These are phyloP conservation scores for Wickerhamomyces chambardii DNA, from an alignment of 805 yeast species.

Conservation along the genomic window DNA sequence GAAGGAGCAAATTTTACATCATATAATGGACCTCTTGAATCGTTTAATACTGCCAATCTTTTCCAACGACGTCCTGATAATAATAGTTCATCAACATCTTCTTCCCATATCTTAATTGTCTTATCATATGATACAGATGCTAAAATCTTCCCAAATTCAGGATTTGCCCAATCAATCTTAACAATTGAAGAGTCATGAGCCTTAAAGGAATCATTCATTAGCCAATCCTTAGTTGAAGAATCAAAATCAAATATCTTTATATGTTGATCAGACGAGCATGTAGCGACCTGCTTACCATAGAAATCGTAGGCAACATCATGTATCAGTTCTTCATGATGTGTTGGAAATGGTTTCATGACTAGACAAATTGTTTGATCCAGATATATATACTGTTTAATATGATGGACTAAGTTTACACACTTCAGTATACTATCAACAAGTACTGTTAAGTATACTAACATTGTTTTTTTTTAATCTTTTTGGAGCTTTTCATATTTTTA, in stretches of 20 bases:
- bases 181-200: slow-evolving; percentile 91
- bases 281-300: slow-evolving; percentile 88
- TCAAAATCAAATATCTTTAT: slow-evolving; percentile 81
- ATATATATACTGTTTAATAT: background rate
- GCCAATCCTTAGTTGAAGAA: slow-evolving; percentile 64
- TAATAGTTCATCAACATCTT: slow-evolving; percentile 65
- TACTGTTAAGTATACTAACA: too few species aligned
- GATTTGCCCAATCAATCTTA: slow-evolving; percentile 86
- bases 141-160: slow-evolving; percentile 81
- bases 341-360: slow-evolving; percentile 65
- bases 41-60: slow-evolving; percentile 67
- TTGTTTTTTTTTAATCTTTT: too few species aligned
- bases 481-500: too few species aligned
- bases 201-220: slow-evolving; percentile 81
- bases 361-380: background rate
- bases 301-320: slow-evolving; percentile 90
- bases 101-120: slow-evolving; percentile 87
- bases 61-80: slow-evolving; percentile 84
- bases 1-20: slow-evolving; percentile 87
- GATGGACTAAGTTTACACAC: too few species aligned
- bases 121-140: slow-evolving; percentile 90
- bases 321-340: slow-evolving; percentile 90
- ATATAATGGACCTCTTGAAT: slow-evolving; percentile 81
- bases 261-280: slow-evolving; percentile 93
- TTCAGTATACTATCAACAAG: too few species aligned